A percentile compares a stretch with the other conserved stretches of the same genome.
These are phyloP conservation scores for Phaeosphaeriaceae sp. DNA, from an alignment of 2,329 filamentous ascomycete genomes.

Conservation along the genomic window DNA sequence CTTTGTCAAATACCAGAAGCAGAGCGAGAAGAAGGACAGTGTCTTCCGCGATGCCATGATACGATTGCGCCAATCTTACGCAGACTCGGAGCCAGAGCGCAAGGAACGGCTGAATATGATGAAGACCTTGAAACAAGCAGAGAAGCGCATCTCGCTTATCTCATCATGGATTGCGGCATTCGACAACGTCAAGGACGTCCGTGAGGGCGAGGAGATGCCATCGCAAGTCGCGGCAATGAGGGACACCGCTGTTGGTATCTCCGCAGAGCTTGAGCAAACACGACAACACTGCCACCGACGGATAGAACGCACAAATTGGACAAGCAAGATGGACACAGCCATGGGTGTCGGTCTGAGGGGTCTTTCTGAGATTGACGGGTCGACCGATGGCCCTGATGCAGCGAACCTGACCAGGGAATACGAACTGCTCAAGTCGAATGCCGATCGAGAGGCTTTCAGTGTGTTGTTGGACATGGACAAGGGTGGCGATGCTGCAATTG, in stretches of 20 bases:
- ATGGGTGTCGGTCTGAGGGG: slow-evolving; percentile 85
- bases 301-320: slow-evolving; percentile 83
- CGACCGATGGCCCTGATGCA: slow-evolving; percentile 71
- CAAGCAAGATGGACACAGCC: slow-evolving; percentile 84
- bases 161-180: slow-evolving; percentile 94
- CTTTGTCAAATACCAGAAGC: slow-evolving; percentile 89
- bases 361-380: slow-evolving; percentile 73
- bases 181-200: slow-evolving; percentile 77
- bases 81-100: slow-evolving; percentile 78
- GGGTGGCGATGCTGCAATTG: slow-evolving; percentile 75
- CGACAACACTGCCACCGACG: slow-evolving; percentile 89
- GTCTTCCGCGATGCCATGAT: slow-evolving; percentile 79
- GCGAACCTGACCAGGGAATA: slow-evolving; percentile 80
- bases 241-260: slow-evolving; percentile 86
- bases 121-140: slow-evolving; percentile 82
- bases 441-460: slow-evolving; percentile 78
- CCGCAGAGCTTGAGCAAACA: slow-evolving; percentile 88
- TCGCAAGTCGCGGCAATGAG: slow-evolving; percentile 72
- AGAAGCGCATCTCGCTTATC: slow-evolving; percentile 84
- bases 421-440: slow-evolving; percentile 83
- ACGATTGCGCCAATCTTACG: slow-evolving; percentile 82
- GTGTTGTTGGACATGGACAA: slow-evolving; percentile 87
- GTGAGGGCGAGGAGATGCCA: slow-evolving; percentile 73
- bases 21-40: slow-evolving; percentile 81
- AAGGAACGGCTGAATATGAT: slow-evolving; percentile 80